Percentiles rank a stretch among this genome's conserved stretches.
Conservation (phyloP, 352 stramenopile genomes). For the Globisporangium paddicum region DNA sequence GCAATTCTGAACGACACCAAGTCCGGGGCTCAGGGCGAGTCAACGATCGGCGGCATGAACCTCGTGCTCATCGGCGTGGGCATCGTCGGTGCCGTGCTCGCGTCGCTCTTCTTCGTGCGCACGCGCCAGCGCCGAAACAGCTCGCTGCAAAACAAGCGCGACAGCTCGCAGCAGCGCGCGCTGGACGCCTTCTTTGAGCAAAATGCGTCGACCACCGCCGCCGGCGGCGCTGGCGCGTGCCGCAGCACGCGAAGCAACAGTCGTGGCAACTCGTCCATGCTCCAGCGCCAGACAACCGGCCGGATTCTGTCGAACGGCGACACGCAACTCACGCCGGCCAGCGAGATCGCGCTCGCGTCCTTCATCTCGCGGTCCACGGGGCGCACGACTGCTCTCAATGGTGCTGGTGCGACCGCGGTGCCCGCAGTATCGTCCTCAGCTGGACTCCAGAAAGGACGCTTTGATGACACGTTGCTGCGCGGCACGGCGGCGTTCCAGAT, state of each 20-base stretch:
- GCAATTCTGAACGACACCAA: constrained; percentile 16
- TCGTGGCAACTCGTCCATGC: neutral
- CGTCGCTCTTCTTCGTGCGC: constrained; percentile 58
- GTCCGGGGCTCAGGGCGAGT: constrained; percentile 14
- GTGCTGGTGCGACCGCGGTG: neutral
- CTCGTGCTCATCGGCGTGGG: constrained; percentile 41
- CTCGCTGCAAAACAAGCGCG: constrained; percentile 18
- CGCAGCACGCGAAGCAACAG: too few relatives aligned
- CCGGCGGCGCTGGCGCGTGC: neutral
- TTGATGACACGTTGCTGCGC: constrained; percentile 12
- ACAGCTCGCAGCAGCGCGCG: constrained; percentile 35
- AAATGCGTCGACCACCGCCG: constrained; percentile 32
- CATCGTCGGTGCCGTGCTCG: constrained; percentile 36
- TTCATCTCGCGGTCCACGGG: constrained; percentile 5
- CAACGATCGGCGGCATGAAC: constrained; percentile 28
- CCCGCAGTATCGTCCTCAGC: neutral
- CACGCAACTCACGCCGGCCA: constrained; percentile 23
- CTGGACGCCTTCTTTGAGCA: constrained; percentile 51
- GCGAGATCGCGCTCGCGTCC: constrained; percentile 29
- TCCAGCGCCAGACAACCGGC: neutral
- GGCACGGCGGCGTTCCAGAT: constrained; percentile 13
- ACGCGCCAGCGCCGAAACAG: constrained; percentile 19
- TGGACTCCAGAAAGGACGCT: constrained; percentile 10
- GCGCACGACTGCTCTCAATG: neutral
- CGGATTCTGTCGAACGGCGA: constrained; percentile 17